Conservation (phyloP, 306 rosid species). For the Luffa aegyptiaca region DNA sequence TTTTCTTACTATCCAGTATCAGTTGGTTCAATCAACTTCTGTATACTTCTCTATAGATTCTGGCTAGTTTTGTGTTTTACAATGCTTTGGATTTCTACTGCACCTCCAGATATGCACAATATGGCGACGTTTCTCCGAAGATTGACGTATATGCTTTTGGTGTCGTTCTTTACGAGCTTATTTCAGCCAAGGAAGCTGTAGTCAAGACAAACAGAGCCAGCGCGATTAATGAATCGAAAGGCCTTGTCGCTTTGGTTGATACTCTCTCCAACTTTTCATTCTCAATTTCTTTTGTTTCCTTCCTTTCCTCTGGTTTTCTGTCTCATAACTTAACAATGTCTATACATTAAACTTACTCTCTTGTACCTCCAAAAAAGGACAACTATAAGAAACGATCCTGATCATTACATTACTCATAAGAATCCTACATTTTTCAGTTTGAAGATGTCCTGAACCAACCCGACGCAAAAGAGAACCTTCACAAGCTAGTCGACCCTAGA, state of each 20-base stretch:
- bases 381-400: background rate
- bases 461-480: slow-evolving; percentile 38
- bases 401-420: background rate
- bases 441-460: slow-evolving; percentile 54
- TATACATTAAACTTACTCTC: background rate
- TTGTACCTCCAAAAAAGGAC: no score
- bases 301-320: background rate
- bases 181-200: slow-evolving; percentile 82
- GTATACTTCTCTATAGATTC: background rate
- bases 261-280: slow-evolving; percentile 2
- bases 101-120: slow-evolving; percentile 64
- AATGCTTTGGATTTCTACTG: background rate
- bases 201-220: slow-evolving; percentile 21
- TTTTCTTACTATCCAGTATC: background rate
- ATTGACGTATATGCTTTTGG: slow-evolving; percentile 85
- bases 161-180: slow-evolving; percentile 81
- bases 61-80: background rate
- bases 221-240: slow-evolving; percentile 45
- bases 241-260: slow-evolving; percentile 65
- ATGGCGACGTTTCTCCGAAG: slow-evolving; percentile 75
- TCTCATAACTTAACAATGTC: background rate
- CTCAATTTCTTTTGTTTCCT: background rate
- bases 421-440: slow-evolving; percentile 44
- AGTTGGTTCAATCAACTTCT: background rate
- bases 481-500: slow-evolving; percentile 57